Percentiles rank a stretch among this genome's conserved stretches.
Conservation (phyloP, 176 grass and related monocot genomes). For the Lolium multiflorum region DNA sequence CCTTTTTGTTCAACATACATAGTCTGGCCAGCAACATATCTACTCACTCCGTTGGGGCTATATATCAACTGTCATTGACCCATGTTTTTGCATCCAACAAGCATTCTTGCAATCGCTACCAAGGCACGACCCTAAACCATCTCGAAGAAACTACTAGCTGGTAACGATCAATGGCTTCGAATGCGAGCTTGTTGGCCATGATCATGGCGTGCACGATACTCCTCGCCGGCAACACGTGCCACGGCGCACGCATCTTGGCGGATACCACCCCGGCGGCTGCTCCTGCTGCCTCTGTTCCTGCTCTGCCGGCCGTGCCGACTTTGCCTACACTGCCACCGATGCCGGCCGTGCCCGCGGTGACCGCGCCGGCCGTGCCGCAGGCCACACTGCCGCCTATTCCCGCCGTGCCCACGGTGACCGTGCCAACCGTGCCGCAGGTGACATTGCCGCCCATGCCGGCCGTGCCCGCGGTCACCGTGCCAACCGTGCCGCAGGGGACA, state of each 20-base stretch:
- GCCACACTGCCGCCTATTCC: background rate
- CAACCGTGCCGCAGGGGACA: background rate
- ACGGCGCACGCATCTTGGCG: conserved; percentile 11
- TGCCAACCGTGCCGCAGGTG: background rate
- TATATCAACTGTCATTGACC: background rate
- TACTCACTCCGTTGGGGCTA: background rate
- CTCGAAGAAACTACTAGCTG: background rate
- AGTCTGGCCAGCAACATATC: background rate
- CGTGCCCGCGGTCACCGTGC: conserved; percentile 14
- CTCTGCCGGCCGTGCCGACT: background rate
- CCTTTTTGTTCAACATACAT: too few relatives aligned
- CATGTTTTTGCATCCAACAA: background rate
- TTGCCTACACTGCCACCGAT: background rate
- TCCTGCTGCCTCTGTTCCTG: background rate
- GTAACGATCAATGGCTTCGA: background rate
- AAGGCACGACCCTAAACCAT: background rate
- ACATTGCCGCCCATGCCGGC: background rate
- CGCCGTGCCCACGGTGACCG: background rate
- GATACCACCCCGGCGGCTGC: background rate
- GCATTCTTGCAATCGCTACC: background rate
- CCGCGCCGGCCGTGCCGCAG: background rate
- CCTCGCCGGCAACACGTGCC: background rate
- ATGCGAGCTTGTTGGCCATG: conserved; percentile 8
- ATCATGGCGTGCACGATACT: background rate
- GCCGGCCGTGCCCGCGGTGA: background rate